Evolutionary conservation across 176 grass and related monocot species (phyloP).

Genomic region (Avena atlantica): DNA sequence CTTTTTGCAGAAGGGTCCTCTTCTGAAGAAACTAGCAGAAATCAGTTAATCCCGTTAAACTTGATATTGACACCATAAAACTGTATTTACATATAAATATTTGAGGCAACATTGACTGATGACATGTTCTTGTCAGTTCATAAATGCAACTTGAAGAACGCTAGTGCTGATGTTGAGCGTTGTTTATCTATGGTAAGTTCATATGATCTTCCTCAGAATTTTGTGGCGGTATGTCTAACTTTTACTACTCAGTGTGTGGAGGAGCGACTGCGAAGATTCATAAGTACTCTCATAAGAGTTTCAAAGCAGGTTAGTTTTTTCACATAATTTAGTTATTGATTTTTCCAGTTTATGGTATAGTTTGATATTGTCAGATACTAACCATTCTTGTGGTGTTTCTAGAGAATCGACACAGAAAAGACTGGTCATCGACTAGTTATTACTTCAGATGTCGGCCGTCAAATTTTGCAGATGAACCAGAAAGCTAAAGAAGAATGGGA

Average conservation of each 20-base stretch:
- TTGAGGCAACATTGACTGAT: slow-evolving; percentile 7
- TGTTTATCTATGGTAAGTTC: slow-evolving; percentile 91
- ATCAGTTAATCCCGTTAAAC: slow-evolving; percentile 65
- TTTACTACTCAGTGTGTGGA: slow-evolving; percentile 75
- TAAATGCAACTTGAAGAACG: slow-evolving; percentile 71
- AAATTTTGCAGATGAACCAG: slow-evolving; percentile 85
- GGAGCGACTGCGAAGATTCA: slow-evolving; percentile 79
- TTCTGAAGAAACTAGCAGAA: slow-evolving; percentile 76
- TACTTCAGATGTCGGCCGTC: slow-evolving; percentile 87
- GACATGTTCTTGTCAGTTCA: slow-evolving; percentile 62
- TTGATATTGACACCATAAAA: slow-evolving; percentile 36
- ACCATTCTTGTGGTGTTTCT: slow-evolving; percentile 40
- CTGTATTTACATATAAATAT: slow-evolving; percentile 19
- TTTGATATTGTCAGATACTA: background rate
- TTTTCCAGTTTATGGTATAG: slow-evolving; percentile 26
- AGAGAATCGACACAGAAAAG: slow-evolving; percentile 95
- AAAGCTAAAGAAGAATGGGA: slow-evolving; percentile 98
- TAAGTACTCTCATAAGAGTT: slow-evolving; percentile 88
- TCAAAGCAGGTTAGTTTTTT: slow-evolving; percentile 79
- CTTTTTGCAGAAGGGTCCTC: slow-evolving; percentile 80
- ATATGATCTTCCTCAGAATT: slow-evolving; percentile 31
- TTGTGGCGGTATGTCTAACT: slow-evolving; percentile 24
- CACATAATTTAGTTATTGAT: slow-evolving; percentile 12
- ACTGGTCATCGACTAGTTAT: slow-evolving; percentile 78
- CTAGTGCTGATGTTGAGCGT: slow-evolving; percentile 69